phyloP scores from a whole-genome alignment of 2,329 filamentous ascomycete species.

The Coniochaeta sp. region DNA sequence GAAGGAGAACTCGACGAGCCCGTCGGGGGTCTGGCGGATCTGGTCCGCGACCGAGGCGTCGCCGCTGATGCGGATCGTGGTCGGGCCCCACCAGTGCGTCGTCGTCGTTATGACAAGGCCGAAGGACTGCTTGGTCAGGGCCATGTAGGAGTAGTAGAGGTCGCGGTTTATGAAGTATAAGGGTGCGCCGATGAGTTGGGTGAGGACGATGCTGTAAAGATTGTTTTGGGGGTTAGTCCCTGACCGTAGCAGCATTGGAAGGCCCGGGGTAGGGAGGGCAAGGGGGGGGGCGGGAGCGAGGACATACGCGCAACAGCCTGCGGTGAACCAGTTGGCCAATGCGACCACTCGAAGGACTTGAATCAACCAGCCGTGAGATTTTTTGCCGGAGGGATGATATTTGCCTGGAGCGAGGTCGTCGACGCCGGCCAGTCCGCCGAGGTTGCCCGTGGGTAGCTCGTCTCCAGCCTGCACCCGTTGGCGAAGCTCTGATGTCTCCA shows the following conservation, averaged over 20 bases:
- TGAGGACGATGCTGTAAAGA: constrained; percentile 49
- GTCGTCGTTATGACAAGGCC: constrained; percentile 70
- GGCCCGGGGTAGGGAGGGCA: too few species aligned
- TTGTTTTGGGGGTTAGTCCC: neutral
- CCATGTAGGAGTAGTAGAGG: constrained; percentile 80
- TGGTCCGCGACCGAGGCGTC: constrained; percentile 73
- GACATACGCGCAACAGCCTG: constrained; percentile 40
- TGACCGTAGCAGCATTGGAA: too few species aligned
- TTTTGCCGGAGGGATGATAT: constrained; percentile 34
- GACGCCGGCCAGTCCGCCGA: constrained; percentile 10
- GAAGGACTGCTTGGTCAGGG: constrained; percentile 78
- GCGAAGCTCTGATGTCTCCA: constrained; percentile 25
- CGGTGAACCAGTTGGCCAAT: constrained; percentile 44
- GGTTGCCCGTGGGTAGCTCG: constrained; percentile 22
- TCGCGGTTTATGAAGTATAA: constrained; percentile 70
- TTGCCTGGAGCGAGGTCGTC: constrained; percentile 3
- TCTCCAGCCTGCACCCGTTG: constrained; percentile 19
- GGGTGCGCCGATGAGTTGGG: constrained; percentile 69
- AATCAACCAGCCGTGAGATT: constrained; percentile 40
- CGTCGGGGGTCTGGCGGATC: constrained; percentile 61
- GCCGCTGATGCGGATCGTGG: constrained; percentile 73
- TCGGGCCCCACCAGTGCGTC: constrained; percentile 84
- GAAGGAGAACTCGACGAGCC: constrained; percentile 69
- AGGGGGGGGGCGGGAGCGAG: neutral
- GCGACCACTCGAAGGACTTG: constrained; percentile 45